Percentiles rank a stretch among this genome's conserved stretches.
Conservation (phyloP, 1,284 basidiomycete genomes). For the Sporisorium reilianum region DNA sequence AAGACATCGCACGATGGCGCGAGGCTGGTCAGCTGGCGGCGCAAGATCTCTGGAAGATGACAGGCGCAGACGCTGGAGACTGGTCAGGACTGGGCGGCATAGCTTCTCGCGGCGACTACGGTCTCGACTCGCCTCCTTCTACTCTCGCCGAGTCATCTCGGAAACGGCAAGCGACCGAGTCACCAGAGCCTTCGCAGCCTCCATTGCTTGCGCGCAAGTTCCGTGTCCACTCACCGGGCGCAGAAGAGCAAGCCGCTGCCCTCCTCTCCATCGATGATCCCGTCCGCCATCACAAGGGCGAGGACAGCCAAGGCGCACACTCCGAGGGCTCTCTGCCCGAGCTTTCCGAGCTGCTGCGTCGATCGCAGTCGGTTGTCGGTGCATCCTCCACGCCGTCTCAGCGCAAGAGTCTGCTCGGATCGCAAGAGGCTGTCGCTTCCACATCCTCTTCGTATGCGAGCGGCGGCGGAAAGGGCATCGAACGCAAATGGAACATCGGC, state of each 20-base stretch:
- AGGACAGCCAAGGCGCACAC: conserved; percentile 30
- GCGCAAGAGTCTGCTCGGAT: neutral
- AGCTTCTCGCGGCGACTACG: conserved; percentile 33
- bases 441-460: neutral
- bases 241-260: conserved; percentile 34
- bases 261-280: conserved; percentile 19
- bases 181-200: conserved; percentile 15
- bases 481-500: conserved; percentile 51
- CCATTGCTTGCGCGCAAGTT: conserved; percentile 13
- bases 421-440: neutral
- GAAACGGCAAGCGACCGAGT: conserved; percentile 14
- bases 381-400: conserved; percentile 5
- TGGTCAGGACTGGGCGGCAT: conserved; percentile 22
- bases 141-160: neutral
- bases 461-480: conserved; percentile 24
- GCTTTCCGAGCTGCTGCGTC: conserved; percentile 31
- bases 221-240: conserved; percentile 24
- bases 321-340: conserved; percentile 40
- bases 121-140: conserved; percentile 33
- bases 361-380: conserved; percentile 19
- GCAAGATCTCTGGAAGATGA: conserved; percentile 45
- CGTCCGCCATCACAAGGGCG: neutral
- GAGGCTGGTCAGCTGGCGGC: conserved; percentile 44
- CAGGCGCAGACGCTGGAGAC: conserved; percentile 36
- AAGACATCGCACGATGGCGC: conserved; percentile 38